Evolutionary conservation across 1,284 basidiomycete species (phyloP), one percentile per base, ranked within the genome.

Genomic region (Lentinula novae-zelandiae): DNA sequence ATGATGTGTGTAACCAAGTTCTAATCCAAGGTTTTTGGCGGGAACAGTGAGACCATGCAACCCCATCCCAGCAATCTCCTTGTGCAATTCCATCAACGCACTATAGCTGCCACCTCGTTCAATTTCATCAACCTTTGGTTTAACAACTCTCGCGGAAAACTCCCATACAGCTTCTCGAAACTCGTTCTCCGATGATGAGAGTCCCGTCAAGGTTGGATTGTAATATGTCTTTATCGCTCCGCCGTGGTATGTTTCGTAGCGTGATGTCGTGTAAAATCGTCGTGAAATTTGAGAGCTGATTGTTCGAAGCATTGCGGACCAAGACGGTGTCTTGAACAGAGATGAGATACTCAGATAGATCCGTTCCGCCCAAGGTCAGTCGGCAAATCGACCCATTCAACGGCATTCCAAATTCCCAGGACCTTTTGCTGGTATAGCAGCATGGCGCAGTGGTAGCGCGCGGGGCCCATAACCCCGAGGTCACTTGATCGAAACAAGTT

Each of bases 31-130:
- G 39, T 36, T 36, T 53, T 91, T 79, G 53, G 90, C 82, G 13
- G 87, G 83, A 8, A 91, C 92, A 5, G 95, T 96, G 42, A 96
- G 82, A 42, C 95, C 94, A 15, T 90, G 81, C 17, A 92, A 77
- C 27, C 89, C 89, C 94, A 97, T 96, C 33, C 84, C 81, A 8
- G 95, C 94, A 31, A 96, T 77, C 74, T 95, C 95, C 67, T 88
- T 84, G 90, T 95, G 96, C 17, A 96, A 76, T 70, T 95, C 89
- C 91, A 95, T 69, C 15, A 60, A 40, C n/a, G 62, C 39, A 51
- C 34, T 52, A 57, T 55, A 62, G 22, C 51, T 63, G 62, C 27
- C 31, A 7, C 20, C 17, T 59, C 22, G 42, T 56, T 96, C 95
- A 55, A 95, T 93, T 87, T 53, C 83, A 88, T 4, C 94, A 93